These are phyloP conservation scores for Nigrospora oryzae DNA, from an alignment of 2,329 filamentous ascomycete species.

Conservation along the genomic window DNA sequence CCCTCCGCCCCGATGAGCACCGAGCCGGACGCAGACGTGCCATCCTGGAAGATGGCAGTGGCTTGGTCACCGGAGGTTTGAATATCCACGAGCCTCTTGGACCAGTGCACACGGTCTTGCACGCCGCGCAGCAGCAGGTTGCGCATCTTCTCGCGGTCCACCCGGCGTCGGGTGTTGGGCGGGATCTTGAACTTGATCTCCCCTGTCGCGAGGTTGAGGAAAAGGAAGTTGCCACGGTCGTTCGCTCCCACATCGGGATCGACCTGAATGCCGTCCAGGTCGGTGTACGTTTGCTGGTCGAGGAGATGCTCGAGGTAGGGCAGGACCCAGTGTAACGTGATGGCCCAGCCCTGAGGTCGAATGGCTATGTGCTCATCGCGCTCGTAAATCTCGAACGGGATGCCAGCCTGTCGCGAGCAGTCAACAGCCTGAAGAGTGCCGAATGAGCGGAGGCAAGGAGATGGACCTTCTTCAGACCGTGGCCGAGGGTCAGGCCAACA, in stretches of 20 bases:
- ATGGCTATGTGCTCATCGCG: slow-evolving; percentile 5
- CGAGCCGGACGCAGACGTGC: slow-evolving; percentile 20
- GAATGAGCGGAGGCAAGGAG: slow-evolving; percentile 4
- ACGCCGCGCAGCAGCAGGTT: slow-evolving; percentile 19
- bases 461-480: slow-evolving; percentile 22
- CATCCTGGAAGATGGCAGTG: slow-evolving; percentile 21
- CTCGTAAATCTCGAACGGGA: slow-evolving; percentile 7
- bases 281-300: slow-evolving; percentile 8
- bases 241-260: slow-evolving; percentile 18
- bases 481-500: slow-evolving; percentile 26
- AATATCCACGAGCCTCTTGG: slow-evolving; percentile 19
- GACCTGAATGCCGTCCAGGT: slow-evolving; percentile 3
- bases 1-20: slow-evolving; percentile 32
- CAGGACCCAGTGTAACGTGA: slow-evolving; percentile 52
- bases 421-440: background rate
- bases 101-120: slow-evolving; percentile 18
- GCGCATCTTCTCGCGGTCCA: slow-evolving; percentile 26
- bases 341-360: slow-evolving; percentile 43
- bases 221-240: slow-evolving; percentile 28
- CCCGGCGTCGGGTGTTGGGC: slow-evolving; percentile 23
- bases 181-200: slow-evolving; percentile 29
- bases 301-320: slow-evolving; percentile 18
- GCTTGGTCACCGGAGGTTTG: slow-evolving; percentile 15
- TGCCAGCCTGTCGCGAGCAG: background rate
- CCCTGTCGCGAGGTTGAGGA: slow-evolving; percentile 28